Conservation (phyloP, 2,329 filamentous ascomycete genomes). For the Fusarium denticulatum region DNA sequence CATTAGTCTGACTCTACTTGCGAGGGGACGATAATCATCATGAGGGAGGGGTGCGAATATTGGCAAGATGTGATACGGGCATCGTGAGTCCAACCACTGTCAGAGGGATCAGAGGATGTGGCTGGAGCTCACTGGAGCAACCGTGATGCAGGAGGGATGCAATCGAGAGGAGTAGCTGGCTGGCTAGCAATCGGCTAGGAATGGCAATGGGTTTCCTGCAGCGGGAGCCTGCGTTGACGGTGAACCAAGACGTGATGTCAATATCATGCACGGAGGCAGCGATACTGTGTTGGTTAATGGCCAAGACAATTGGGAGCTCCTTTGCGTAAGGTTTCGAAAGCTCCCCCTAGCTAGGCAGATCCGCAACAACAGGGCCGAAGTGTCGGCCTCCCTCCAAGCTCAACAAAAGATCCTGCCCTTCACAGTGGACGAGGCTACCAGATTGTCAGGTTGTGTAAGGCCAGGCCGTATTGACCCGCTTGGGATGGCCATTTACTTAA, state of each 20-base stretch:
- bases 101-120: conserved; percentile 36
- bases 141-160: conserved; percentile 29
- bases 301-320: conserved; percentile 25
- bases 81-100: conserved; percentile 36
- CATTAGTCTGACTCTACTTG: conserved; percentile 34
- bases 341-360: conserved; percentile 32
- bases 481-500: conserved; percentile 15
- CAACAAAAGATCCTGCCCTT: conserved; percentile 36
- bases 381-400: conserved; percentile 29
- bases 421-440: conserved; percentile 28
- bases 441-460: conserved; percentile 24
- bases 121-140: conserved; percentile 45
- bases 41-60: conserved; percentile 34
- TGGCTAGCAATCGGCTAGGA: conserved; percentile 14
- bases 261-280: conserved; percentile 40
- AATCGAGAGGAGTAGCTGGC: conserved; percentile 15
- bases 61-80: conserved; percentile 40
- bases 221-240: not conserved
- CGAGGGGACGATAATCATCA: conserved; percentile 35
- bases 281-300: conserved; percentile 17
- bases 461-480: conserved; percentile 1
- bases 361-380: conserved; percentile 37
- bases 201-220: conserved; percentile 10
- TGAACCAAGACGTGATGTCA: conserved; percentile 35
- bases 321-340: conserved; percentile 33